Evolutionary conservation across 371 early-diverging fungal species (phyloP), one percentile per base, ranked within the genome.

Genomic region (Mucor circinelloides): DNA sequence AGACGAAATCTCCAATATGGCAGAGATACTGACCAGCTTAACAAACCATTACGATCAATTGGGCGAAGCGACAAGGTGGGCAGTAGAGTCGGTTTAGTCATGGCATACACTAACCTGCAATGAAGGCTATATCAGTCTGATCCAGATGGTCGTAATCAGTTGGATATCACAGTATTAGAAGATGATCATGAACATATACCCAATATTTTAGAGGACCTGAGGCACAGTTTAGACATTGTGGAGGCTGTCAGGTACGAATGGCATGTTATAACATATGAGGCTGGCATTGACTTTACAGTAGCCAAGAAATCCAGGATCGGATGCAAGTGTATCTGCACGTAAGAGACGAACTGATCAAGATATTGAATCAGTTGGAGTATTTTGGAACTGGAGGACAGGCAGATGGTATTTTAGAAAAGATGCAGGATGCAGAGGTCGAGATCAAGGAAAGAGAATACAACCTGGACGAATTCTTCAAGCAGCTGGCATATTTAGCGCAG

Each of bases 1-100:
- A 70, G 67, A 67, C 9, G 77, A 75, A 15, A 77, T 76, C 1
- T 57, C 72, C 6, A 75, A 72, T n/a, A 84, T 84, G 84, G 84
- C 84, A 12, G 84, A 81, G 25, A 81, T 81, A 10, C 54, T 84
- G 65, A 78, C 73, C 6, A 78, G 80, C 60, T 54, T 84, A 28
- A 80, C 77, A 6, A 77, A 81, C 12, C 84, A 84, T 60, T 84
- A 80, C 65, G 79, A 78, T 50, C 84, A 84, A 66, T 66, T 81
- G 9, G 78, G 80, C 23, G 80, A 78, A 38, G 84, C 84, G 6
- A 77, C 81, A 10, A 72, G 77, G 80, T 81, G 58, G 28, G 62
- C 8, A 28, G 13, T 17, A n/a, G 12, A 32, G 3, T 19, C 1
- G 6, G 34, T n/a, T 30, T 34, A 25, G 44, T 13, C 6, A 10